Conservation (phyloP, 805 yeast species). For the Lachancea kluyveri region DNA sequence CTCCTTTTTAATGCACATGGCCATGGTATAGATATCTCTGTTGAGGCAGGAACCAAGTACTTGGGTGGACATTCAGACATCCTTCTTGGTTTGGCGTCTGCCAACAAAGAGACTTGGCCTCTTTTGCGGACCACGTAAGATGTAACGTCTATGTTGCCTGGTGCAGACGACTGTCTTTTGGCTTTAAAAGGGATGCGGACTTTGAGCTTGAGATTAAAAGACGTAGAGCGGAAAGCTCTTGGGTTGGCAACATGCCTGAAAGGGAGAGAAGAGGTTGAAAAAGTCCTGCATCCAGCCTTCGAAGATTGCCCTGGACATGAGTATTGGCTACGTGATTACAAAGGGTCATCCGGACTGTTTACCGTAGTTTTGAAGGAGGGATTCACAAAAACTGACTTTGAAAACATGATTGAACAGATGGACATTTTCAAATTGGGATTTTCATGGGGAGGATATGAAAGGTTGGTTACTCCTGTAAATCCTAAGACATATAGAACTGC, state of each 20-base stretch:
- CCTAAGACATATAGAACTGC: conserved; percentile 3
- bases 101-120: conserved; percentile 8
- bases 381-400: conserved; percentile 4
- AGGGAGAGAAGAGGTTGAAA: conserved; percentile 6
- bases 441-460: conserved; percentile 15
- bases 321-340: conserved; percentile 2
- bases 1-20: conserved; percentile 9
- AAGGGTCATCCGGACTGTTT: conserved; percentile 12
- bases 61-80: conserved; percentile 14
- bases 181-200: conserved; percentile 11
- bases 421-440: conserved; percentile 10
- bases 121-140: conserved; percentile 8
- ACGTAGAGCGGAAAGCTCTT: conserved; percentile 6
- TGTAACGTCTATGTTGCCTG: conserved; percentile 8
- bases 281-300: conserved; percentile 12
- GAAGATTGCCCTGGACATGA: conserved; percentile 11
- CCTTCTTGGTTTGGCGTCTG: conserved; percentile 10
- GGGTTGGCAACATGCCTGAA: conserved; percentile 7
- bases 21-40: conserved; percentile 10
- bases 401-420: conserved; percentile 10
- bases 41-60: conserved; percentile 14
- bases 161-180: conserved; percentile 11
- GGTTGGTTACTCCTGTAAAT: conserved; percentile 8
- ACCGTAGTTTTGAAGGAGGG: conserved; percentile 10
- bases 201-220: conserved; percentile 8